These are phyloP conservation scores for Trichoderma gracile DNA, from an alignment of 2,329 filamentous ascomycete species.

Conservation along the genomic window DNA sequence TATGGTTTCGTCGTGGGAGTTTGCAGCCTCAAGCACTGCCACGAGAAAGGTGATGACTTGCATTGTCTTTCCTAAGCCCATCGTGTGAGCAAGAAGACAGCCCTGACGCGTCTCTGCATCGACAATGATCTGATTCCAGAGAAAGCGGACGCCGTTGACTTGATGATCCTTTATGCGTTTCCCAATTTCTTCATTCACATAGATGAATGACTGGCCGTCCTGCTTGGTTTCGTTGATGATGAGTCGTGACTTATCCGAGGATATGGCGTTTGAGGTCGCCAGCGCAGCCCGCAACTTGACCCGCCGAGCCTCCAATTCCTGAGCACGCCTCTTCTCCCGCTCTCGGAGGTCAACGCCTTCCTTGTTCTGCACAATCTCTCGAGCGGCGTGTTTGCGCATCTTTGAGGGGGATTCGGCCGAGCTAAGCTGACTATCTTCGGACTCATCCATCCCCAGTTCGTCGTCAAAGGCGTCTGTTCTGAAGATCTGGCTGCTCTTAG, in stretches of 20 bases:
- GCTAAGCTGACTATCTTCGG: constrained; percentile 18
- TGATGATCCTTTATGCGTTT: constrained; percentile 75
- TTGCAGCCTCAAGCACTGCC: constrained; percentile 66
- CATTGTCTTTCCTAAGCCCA: constrained; percentile 93
- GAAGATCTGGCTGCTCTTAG: constrained; percentile 39
- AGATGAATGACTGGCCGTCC: constrained; percentile 61
- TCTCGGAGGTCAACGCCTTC: constrained; percentile 55
- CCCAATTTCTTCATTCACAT: constrained; percentile 65
- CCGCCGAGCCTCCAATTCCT: constrained; percentile 56
- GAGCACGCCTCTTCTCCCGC: constrained; percentile 53
- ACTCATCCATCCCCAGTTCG: constrained; percentile 28
- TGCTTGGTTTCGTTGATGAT: constrained; percentile 68
- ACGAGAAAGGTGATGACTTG: constrained; percentile 83
- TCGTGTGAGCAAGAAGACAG: constrained; percentile 82
- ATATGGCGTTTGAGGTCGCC: constrained; percentile 45
- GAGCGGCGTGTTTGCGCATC: constrained; percentile 30
- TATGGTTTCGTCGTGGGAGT: constrained; percentile 58
- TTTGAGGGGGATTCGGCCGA: constrained; percentile 23
- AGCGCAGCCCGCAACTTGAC: constrained; percentile 49
- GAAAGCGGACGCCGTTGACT: constrained; percentile 76
- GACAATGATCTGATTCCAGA: constrained; percentile 81
- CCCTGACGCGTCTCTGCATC: constrained; percentile 63
- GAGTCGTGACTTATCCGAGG: constrained; percentile 51
- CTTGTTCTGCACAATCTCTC: constrained; percentile 41
- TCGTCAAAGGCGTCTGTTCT: constrained; percentile 32